Evolutionary conservation across 2,329 filamentous ascomycete species (phyloP).

Genomic region (Alternaria viburni): DNA sequence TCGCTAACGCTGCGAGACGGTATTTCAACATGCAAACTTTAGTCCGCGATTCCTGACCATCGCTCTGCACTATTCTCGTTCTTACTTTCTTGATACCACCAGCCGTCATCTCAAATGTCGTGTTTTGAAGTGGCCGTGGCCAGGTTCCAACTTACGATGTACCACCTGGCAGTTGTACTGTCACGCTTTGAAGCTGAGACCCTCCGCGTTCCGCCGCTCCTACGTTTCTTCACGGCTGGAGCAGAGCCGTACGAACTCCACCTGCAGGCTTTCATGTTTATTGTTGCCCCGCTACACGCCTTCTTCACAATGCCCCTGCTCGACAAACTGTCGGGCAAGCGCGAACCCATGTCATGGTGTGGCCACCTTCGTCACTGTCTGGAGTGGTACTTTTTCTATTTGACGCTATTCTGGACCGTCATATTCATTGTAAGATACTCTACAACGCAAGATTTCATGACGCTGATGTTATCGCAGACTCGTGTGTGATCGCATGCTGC

Average conservation of each 20-base stretch:
- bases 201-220: not conserved
- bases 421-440: not conserved
- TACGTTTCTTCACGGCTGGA: not conserved
- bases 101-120: not conserved
- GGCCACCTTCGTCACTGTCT: not conserved
- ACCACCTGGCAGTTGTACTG: not conserved
- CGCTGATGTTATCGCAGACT: not conserved
- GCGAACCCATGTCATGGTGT: not conserved
- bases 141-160: not conserved
- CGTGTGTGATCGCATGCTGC: not conserved
- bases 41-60: not conserved
- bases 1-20: not conserved
- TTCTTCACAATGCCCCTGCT: not conserved
- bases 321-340: not conserved
- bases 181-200: not conserved
- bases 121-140: not conserved
- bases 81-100: not conserved
- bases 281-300: not conserved
- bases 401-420: not conserved
- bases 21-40: not conserved
- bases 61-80: not conserved
- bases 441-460: not conserved
- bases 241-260: not conserved
- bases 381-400: not conserved
- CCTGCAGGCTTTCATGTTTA: not conserved